Evolutionary conservation across 495 filamentous ascomycete genomes (phyloP).

Genomic region (Lasiosphaeria miniovina): DNA sequence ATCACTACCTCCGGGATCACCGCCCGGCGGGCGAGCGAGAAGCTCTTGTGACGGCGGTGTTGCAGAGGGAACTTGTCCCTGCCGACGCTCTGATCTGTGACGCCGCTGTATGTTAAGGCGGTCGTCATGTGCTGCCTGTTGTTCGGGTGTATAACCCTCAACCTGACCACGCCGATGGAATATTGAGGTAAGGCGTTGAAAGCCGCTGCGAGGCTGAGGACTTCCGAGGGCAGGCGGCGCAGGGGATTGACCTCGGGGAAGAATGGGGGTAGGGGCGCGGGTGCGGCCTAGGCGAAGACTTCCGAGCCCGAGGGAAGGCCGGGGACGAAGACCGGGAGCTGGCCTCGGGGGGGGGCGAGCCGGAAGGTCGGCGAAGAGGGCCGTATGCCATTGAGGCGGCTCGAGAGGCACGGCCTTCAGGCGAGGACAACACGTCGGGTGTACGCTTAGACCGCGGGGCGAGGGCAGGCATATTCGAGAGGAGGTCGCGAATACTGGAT

Average conservation of each 20-base stretch:
- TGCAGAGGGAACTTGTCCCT: neutral
- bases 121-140: neutral
- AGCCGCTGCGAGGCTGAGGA: neutral
- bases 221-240: neutral
- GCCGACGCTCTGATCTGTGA: neutral
- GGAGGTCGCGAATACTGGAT: too few relatives aligned
- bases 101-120: neutral
- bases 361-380: too few relatives aligned
- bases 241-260: too few relatives aligned
- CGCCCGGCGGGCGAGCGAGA: neutral
- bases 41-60: neutral
- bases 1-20: neutral
- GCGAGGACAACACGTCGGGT: too few relatives aligned
- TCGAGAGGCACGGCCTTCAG: too few relatives aligned
- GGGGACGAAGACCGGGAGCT: neutral
- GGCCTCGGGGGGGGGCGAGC: too few relatives aligned
- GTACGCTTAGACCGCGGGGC: too few relatives aligned
- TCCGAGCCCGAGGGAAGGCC: neutral
- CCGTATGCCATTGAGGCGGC: too few relatives aligned
- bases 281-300: neutral
- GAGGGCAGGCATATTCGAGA: too few relatives aligned
- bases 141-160: neutral
- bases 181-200: neutral
- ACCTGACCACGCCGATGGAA: neutral
- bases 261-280: too few relatives aligned